phyloP scores from a whole-genome alignment of 75 land plant genomes.

The Picea glauca region DNA sequence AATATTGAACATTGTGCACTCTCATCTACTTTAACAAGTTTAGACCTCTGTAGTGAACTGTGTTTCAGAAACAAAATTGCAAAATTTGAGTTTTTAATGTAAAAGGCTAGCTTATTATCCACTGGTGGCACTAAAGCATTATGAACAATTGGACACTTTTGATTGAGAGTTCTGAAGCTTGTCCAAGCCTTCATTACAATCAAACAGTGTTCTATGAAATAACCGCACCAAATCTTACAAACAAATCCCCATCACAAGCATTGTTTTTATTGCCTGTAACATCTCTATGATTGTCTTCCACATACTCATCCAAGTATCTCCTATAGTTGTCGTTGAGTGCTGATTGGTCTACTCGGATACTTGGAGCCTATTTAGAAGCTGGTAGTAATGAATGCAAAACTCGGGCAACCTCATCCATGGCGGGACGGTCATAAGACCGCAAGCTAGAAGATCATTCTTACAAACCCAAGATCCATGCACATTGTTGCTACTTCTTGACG shows the following conservation, averaged over 20 bases:
- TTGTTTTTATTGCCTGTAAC: slow-evolving; percentile 52
- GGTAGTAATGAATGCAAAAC: slow-evolving; percentile 44
- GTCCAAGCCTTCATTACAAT: not conserved
- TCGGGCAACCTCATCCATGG: slow-evolving; percentile 91
- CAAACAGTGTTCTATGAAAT: slow-evolving; percentile 59
- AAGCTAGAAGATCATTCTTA: slow-evolving; percentile 82
- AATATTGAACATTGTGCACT: not conserved
- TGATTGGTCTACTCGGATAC: slow-evolving; percentile 7
- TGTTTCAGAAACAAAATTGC: not conserved
- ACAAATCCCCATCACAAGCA: slow-evolving; percentile 74
- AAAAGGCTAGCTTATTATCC: not conserved
- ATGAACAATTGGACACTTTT: too few relatives aligned
- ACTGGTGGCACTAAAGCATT: too few relatives aligned
- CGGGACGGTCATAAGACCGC: slow-evolving; percentile 83
- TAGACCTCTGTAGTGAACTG: not conserved
- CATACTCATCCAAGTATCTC: slow-evolving; percentile 65
- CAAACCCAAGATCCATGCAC: slow-evolving; percentile 59
- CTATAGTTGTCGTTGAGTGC: slow-evolving; percentile 15
- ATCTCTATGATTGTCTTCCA: slow-evolving; percentile 48
- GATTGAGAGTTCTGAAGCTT: not conserved
- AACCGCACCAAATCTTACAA: slow-evolving; percentile 78
- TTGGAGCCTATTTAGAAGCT: slow-evolving; percentile 16
- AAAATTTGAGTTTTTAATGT: not conserved
- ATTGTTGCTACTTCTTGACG: slow-evolving; percentile 65
- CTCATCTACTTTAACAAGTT: not conserved